Percentiles rank a stretch among this genome's conserved stretches.
phyloP scores from a whole-genome alignment of 164 flowering plant species.

The Hamamelis virginiana region DNA sequence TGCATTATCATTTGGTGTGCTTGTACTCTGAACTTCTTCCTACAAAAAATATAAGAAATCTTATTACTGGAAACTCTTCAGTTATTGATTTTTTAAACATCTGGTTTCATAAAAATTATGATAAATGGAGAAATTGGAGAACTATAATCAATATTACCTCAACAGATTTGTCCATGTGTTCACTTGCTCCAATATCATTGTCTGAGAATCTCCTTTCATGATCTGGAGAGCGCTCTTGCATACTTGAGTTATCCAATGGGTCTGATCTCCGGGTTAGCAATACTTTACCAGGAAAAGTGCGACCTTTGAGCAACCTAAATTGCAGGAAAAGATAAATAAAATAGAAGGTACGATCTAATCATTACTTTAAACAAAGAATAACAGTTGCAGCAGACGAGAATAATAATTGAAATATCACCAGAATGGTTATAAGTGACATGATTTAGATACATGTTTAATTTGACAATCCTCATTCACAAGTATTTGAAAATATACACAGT shows the following conservation, averaged over 20 bases:
- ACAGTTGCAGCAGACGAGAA: no score
- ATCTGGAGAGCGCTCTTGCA: conserved; percentile 39
- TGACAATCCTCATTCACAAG: neutral
- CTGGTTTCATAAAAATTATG: neutral
- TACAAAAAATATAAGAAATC: conserved; percentile 17
- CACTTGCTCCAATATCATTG: conserved; percentile 48
- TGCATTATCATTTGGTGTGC: conserved; percentile 27
- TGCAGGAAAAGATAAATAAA: neutral
- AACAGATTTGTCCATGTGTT: conserved; percentile 34
- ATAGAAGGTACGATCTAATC: neutral
- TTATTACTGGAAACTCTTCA: neutral
- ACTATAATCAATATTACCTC: conserved; percentile 43
- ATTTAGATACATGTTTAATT: neutral
- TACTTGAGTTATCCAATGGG: conserved; percentile 38
- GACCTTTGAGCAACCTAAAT: conserved; percentile 81
- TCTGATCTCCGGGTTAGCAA: conserved; percentile 71
- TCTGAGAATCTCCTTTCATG: conserved; percentile 55
- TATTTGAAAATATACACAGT: neutral
- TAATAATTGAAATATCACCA: neutral
- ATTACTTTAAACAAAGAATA: neutral
- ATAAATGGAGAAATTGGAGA: neutral
- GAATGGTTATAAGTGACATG: neutral
- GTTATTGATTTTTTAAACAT: neutral
- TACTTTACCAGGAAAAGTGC: conserved; percentile 94
- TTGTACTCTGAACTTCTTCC: conserved; percentile 49